These are phyloP conservation scores for Porogramme epimiltina DNA, from an alignment of 1,284 basidiomycete species.

Conservation along the genomic window DNA sequence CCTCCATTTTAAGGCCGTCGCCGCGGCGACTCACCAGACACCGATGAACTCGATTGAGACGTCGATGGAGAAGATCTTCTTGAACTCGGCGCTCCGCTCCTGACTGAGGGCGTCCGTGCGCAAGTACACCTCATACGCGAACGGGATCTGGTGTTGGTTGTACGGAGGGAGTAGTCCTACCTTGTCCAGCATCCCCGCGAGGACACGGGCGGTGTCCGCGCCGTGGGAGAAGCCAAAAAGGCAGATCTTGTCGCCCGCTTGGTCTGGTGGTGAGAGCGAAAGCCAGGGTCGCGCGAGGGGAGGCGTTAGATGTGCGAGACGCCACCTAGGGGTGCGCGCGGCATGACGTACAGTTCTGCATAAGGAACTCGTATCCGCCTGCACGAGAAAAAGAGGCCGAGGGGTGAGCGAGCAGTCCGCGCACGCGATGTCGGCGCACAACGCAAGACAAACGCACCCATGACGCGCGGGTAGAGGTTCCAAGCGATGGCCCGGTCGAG, in stretches of 20 bases:
- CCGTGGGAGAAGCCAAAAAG: constrained; percentile 71
- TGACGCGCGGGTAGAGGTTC: constrained; percentile 56
- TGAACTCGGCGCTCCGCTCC: constrained; percentile 39
- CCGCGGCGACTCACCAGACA: constrained; percentile 43
- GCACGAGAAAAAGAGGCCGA: neutral
- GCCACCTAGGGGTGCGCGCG: neutral
- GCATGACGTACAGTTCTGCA: constrained; percentile 54
- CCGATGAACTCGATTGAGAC: constrained; percentile 54
- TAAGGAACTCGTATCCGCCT: constrained; percentile 66
- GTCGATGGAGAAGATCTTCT: constrained; percentile 47
- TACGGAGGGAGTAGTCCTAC: constrained; percentile 53
- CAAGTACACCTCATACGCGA: constrained; percentile 45
- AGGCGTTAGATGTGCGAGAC: neutral
- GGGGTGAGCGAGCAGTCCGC: no score
- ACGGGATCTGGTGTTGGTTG: constrained; percentile 51
- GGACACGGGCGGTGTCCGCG: constrained; percentile 54
- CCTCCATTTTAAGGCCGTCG: no score
- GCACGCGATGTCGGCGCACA: no score
- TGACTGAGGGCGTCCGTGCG: constrained; percentile 36
- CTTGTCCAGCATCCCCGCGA: constrained; percentile 59
- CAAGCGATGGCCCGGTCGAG: constrained; percentile 54
- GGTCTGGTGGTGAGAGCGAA: constrained; percentile 37
- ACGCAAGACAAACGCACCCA: constrained; percentile 39
- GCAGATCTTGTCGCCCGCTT: constrained; percentile 53
- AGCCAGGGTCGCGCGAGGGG: no score